Conservation (phyloP, 805 yeast species). For the Saccharomycopsis malanga region DNA sequence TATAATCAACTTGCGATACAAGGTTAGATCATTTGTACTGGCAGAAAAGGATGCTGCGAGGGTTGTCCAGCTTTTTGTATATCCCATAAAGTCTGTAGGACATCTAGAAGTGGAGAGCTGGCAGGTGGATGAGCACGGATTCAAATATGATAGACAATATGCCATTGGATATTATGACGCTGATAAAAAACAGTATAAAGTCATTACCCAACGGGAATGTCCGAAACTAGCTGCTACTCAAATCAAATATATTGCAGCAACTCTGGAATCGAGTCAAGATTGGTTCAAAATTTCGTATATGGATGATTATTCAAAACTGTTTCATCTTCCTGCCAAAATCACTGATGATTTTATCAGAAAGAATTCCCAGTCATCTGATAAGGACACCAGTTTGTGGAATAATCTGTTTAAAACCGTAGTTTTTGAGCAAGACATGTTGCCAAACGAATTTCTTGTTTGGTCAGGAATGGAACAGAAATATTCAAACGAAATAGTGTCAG, state of each 20-base stretch:
- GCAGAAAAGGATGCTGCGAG: no score
- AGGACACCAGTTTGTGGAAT: constrained; percentile 26
- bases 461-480: constrained; percentile 4
- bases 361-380: constrained; percentile 12
- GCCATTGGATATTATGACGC: constrained; percentile 13
- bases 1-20: no score
- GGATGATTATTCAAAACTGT: constrained; percentile 21
- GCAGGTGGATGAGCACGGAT: constrained; percentile 27
- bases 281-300: constrained; percentile 19
- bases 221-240: constrained; percentile 26
- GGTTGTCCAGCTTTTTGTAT: constrained; percentile 24
- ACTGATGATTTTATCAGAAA: constrained; percentile 1
- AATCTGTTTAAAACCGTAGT: constrained; percentile 24
- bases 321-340: constrained; percentile 7
- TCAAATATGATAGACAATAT: constrained; percentile 28
- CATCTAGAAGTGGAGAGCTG: constrained; percentile 25
- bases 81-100: constrained; percentile 30
- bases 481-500: background rate
- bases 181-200: constrained; percentile 9
- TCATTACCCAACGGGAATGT: constrained; percentile 27
- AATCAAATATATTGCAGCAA: constrained; percentile 5
- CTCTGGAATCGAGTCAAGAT: background rate
- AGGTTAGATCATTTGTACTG: no score
- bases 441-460: constrained; percentile 21
- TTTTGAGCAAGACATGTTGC: constrained; percentile 21